Conservation (phyloP, 1,284 basidiomycete species). For the Ustilago cynodontis region DNA sequence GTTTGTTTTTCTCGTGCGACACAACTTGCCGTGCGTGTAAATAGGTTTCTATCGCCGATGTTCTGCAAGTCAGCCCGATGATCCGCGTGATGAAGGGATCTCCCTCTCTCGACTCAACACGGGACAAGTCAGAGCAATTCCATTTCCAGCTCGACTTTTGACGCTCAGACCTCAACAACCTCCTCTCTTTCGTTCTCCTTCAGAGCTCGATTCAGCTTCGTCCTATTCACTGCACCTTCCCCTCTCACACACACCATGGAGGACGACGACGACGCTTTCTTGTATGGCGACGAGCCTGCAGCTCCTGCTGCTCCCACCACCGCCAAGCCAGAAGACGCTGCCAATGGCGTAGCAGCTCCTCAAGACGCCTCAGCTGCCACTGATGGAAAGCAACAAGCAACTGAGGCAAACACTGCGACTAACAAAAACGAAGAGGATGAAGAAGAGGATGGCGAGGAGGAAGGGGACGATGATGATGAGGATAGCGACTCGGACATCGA, state of each 20-base stretch:
- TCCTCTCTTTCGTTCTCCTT: neutral
- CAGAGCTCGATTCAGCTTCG: neutral
- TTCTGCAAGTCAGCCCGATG: neutral
- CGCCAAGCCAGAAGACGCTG: constrained; percentile 7
- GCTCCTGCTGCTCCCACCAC: constrained; percentile 14
- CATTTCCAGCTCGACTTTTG: neutral
- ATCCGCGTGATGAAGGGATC: neutral
- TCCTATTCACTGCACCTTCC: neutral
- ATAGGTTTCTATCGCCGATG: neutral
- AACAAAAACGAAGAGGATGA: constrained; percentile 61
- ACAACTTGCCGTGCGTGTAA: no score
- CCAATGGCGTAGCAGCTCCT: constrained; percentile 9
- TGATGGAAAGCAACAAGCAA: neutral
- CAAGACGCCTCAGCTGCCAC: neutral
- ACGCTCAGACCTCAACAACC: constrained; percentile 2
- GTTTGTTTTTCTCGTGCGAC: no score
- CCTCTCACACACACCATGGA: constrained; percentile 26
- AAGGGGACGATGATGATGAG: constrained; percentile 68
- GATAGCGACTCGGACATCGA: constrained; percentile 71
- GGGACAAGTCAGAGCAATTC: neutral
- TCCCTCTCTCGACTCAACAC: no score
- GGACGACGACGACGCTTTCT: constrained; percentile 61
- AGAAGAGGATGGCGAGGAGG: constrained; percentile 52
- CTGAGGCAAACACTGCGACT: neutral
- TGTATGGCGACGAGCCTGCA: constrained; percentile 55